Base-by-base conservation (phyloP, 306 rosid genomes). In the Vigna hirtella region DNA sequence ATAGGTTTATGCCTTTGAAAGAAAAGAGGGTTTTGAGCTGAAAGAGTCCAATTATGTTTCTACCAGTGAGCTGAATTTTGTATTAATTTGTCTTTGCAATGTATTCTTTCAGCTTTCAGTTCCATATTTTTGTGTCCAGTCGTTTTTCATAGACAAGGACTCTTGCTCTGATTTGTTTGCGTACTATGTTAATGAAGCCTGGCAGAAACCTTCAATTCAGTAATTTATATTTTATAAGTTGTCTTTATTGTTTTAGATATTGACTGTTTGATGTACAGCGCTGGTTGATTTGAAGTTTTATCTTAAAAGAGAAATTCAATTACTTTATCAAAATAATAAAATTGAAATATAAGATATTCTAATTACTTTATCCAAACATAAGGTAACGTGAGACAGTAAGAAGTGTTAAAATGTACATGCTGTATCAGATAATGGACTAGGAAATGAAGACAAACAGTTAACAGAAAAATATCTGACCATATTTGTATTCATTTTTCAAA, bases 61-160 rank as follows among this genome's bases (percentile, higher is more conserved):
- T 65, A 4, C 7, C 1, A 4, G 5, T 65, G 15, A 65, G 38
- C 48, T 34, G 48, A 30, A 15, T 63, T 34, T 34, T 34, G 48
- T n/a, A 43, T 63, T 75, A 13, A 34, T 75, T 45, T 75, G 72
- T 62, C 17, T 63, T 47, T 20, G 18, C 57, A 47, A 61, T 30
- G 10, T 69, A 49, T 50, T 75, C 61, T 34, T 75, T 75, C 22
- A 17, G 64, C 24, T 32, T 6, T 62, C 50, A 62, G 22, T 49
- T 32, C 47, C 48, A 34, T 32, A 3, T 2, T 63, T 30, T n/a
- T 64, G 48, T 36, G 28, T 38, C 9, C 28, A 17, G 5, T 64
- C 1, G 7, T 61, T 61, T 30, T 15, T 32, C 30, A 15, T 7
- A 7, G 24, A 34, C 7, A 7, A 17, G 1, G 12, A 16, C 13